Evolutionary conservation across 1,139 yeast genomes (phyloP), one percentile per base, ranked within the genome.

Genomic region (Saccharomycopsis hybrid): DNA sequence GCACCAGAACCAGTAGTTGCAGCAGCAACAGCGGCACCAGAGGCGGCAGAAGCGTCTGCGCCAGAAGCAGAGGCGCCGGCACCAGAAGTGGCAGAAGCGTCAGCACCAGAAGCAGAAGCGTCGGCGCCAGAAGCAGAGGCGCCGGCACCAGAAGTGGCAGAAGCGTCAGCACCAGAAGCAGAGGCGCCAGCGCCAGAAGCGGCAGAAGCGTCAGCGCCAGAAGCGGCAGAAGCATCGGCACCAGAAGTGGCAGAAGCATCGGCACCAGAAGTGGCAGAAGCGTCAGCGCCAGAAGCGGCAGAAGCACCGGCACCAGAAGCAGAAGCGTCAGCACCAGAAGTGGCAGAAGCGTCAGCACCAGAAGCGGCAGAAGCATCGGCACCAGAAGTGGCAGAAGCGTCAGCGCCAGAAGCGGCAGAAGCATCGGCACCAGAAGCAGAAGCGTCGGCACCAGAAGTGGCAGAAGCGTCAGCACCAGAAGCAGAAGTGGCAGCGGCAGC

Each of bases 151-250:
- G 28, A 9, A 38, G 37, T n/a, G 31, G 35, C 45, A 29, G 37
- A 5, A 32, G 38, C 33, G 5, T n/a, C n/a, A n/a, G n/a, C n/a
- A n/a, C n/a, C n/a, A n/a, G 38, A 33, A 13, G 38, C 18, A 25
- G 28, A 35, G 13, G 36, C 33, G n/a, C 41, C 30, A 18, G 38
- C 27, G 13, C 49, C 29, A 4, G 32, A 11, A n/a, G n/a, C n/a
- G n/a, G n/a, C n/a, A n/a, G n/a, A n/a, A 38, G 46, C 48, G n/a
- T n/a, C n/a, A 38, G 3, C 41, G 32, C 40, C 25, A 29, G 44
- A 31, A 32, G 35, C 41, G 40, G 45, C 51, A 38, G 38, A 33
- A 35, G 41, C 44, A n/a, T n/a, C n/a, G 35, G 49, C 45, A 31
- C 44, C 40, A 28, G 44, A n/a, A n/a, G n/a, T n/a, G 24, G 39